A percentile compares a stretch with the other conserved stretches of the same genome.
phyloP scores from a whole-genome alignment of 306 rosid genomes.

The Castanea mollissima region DNA sequence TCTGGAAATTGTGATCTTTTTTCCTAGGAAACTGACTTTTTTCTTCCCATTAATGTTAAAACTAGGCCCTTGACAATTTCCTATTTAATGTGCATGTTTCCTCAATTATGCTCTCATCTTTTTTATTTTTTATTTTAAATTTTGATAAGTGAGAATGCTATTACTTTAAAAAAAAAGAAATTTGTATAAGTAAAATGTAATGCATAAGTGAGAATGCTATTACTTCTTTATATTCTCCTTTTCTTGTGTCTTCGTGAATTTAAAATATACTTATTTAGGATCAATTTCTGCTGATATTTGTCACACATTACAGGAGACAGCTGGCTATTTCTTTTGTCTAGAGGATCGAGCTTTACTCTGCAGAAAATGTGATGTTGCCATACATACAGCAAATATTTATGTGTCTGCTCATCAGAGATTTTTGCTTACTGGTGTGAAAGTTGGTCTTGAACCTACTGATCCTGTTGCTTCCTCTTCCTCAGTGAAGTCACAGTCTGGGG shows the following conservation, averaged over 20 bases:
- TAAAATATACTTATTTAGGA: not conserved
- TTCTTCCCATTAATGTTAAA: not conserved
- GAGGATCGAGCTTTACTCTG: constrained; percentile 91
- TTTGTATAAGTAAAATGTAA: no score
- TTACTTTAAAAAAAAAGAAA: no score
- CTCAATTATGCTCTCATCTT: not conserved
- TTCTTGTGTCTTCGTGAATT: not conserved
- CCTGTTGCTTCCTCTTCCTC: constrained; percentile 48
- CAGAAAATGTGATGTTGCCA: constrained; percentile 74
- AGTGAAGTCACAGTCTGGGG: constrained; percentile 41
- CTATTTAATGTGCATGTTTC: not conserved
- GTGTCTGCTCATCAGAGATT: constrained; percentile 66
- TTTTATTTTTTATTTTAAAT: not conserved
- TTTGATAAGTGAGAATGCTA: no score
- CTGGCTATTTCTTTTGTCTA: constrained; percentile 84
- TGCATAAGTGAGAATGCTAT: no score
- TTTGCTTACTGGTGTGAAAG: constrained; percentile 71
- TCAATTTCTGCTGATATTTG: constrained; percentile 26
- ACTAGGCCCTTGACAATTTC: not conserved
- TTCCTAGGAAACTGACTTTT: not conserved
- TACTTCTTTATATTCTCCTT: not conserved
- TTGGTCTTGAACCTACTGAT: constrained; percentile 52
- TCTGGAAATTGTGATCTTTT: not conserved
- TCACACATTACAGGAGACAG: constrained; percentile 55
- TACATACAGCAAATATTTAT: constrained; percentile 55